A percentile compares a stretch with the other conserved stretches of the same genome.
Evolutionary conservation across 2,329 filamentous ascomycete species (phyloP).

Genomic region (Harringtonia lauricola): DNA sequence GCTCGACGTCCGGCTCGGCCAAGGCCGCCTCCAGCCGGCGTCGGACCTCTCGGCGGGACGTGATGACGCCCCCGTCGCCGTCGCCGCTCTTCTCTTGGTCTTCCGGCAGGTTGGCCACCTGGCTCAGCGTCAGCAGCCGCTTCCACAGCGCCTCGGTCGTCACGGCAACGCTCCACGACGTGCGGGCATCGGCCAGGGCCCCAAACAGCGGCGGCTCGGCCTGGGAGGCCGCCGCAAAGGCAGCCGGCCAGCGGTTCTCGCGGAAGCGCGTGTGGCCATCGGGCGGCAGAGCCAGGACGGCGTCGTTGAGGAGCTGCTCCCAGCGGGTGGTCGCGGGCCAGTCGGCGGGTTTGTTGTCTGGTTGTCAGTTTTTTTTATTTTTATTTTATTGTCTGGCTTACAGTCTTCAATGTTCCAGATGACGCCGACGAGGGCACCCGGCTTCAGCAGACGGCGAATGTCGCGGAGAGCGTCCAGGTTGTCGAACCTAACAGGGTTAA

Average conservation of each 20-base stretch:
- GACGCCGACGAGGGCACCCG: slow-evolving; percentile 48
- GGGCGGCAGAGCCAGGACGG: slow-evolving; percentile 38
- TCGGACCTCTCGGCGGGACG: slow-evolving; percentile 35
- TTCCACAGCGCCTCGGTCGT: slow-evolving; percentile 50
- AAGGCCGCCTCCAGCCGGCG: slow-evolving; percentile 43
- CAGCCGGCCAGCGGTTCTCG: slow-evolving; percentile 49
- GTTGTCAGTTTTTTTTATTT: not conserved
- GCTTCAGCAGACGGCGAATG: slow-evolving; percentile 53
- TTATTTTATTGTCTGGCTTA: no score
- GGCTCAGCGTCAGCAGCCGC: slow-evolving; percentile 54
- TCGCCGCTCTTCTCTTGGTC: not conserved
- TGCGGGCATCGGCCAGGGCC: slow-evolving; percentile 45
- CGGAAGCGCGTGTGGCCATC: slow-evolving; percentile 56
- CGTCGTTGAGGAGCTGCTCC: slow-evolving; percentile 50
- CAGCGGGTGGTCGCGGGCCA: slow-evolving; percentile 47
- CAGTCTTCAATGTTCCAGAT: slow-evolving; percentile 70
- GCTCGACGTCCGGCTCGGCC: slow-evolving; percentile 41
- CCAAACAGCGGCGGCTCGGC: slow-evolving; percentile 39
- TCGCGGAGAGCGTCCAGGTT: slow-evolving; percentile 49
- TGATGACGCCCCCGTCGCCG: slow-evolving; percentile 8
- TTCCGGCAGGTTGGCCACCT: slow-evolving; percentile 46
- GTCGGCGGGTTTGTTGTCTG: slow-evolving; percentile 51
- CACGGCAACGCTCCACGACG: slow-evolving; percentile 48
- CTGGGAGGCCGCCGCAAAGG: slow-evolving; percentile 43
- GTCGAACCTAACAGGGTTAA: slow-evolving; percentile 45